Evolutionary conservation across 208 protist genomes (phyloP), one percentile per base, ranked within the genome.

Genomic region (Giardia muris): DNA sequence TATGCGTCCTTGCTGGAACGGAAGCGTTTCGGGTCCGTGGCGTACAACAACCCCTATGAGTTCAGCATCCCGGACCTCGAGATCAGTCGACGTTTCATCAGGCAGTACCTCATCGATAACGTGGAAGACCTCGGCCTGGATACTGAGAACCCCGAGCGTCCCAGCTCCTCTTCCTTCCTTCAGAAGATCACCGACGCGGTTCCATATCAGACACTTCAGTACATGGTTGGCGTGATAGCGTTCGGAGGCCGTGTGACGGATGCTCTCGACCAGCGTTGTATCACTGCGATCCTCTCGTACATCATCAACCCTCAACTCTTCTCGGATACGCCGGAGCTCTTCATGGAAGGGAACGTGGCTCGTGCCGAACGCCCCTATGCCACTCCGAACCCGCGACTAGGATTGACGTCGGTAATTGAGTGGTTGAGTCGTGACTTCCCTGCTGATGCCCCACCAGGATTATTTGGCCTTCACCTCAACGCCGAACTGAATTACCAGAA

Each of bases 171-270:
- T 4, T 46, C 4, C 86, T 4, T 4, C 4, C 42, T 89, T 43
- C 4, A 89, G 4, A 10, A 4, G 3, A 10, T 89, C 19, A 45
- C 86, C 86, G 19, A 4, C 4, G 4, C 42, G 42, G n/a, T 92
- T 22, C 93, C 93, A 4, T 94, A 57, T 22, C 39, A 94, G n/a
- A 46, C 92, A 0, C 76, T 94, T 39, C 0, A 4, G 2, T 94
- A 93, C 47, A 3, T 94, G 39, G 90, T 87, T 0, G 97, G 39
- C 2, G 96, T 98, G 92, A 98, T 99, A 93, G 97, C 98, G 95
- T 99, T 99, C 95, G 98, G 98, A 89, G 98, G 98, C 19, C 96
- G 98, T 86, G 97, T 99, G 2, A 99, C 98, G 10, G 98, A 99
- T 95, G 96, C 97, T 87, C 97, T 96, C 93, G 98, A 99, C 93